These are phyloP conservation scores for Lentinula guzmanii DNA, from an alignment of 768 basidiomycete genomes.

Conservation along the genomic window DNA sequence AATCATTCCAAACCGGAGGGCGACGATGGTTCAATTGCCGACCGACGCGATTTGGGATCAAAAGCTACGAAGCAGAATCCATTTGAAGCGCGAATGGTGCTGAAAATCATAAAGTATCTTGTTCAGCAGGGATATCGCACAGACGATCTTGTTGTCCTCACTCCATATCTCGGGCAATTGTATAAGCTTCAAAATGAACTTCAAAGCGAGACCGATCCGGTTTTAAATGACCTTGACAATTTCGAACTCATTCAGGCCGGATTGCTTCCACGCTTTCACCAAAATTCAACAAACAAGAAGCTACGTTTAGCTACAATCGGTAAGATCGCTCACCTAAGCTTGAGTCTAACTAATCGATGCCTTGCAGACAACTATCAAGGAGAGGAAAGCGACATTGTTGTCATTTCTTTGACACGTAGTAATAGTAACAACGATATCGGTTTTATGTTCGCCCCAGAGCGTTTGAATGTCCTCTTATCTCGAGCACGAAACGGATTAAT, in stretches of 20 bases:
- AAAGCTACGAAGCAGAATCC: slow-evolving; percentile 56
- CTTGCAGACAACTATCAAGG: slow-evolving; percentile 70
- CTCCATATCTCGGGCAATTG: slow-evolving; percentile 66
- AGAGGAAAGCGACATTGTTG: slow-evolving; percentile 66
- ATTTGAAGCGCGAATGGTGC: slow-evolving; percentile 55
- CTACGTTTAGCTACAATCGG: slow-evolving; percentile 65
- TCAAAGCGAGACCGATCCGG: slow-evolving; percentile 44
- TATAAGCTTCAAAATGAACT: slow-evolving; percentile 41
- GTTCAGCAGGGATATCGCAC: slow-evolving; percentile 64
- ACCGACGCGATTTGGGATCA: slow-evolving; percentile 39
- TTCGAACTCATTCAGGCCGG: slow-evolving; percentile 55
- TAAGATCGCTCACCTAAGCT: slow-evolving; percentile 19
- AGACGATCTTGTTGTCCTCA: slow-evolving; percentile 55
- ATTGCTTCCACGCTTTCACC: slow-evolving; percentile 31
- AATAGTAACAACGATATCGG: slow-evolving; percentile 54
- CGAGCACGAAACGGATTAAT: slow-evolving; percentile 61
- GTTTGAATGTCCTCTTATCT: slow-evolving; percentile 66
- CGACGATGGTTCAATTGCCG: slow-evolving; percentile 30
- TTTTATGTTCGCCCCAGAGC: slow-evolving; percentile 66
- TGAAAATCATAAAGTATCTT: slow-evolving; percentile 61
- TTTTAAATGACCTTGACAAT: slow-evolving; percentile 59
- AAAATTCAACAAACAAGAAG: slow-evolving; percentile 33
- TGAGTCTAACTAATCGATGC: slow-evolving; percentile 23
- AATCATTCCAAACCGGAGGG: slow-evolving; percentile 53
- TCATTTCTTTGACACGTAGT: slow-evolving; percentile 56